Base-by-base conservation (phyloP, 148 eudicot genomes). In the Euryodendron excelsum region DNA sequence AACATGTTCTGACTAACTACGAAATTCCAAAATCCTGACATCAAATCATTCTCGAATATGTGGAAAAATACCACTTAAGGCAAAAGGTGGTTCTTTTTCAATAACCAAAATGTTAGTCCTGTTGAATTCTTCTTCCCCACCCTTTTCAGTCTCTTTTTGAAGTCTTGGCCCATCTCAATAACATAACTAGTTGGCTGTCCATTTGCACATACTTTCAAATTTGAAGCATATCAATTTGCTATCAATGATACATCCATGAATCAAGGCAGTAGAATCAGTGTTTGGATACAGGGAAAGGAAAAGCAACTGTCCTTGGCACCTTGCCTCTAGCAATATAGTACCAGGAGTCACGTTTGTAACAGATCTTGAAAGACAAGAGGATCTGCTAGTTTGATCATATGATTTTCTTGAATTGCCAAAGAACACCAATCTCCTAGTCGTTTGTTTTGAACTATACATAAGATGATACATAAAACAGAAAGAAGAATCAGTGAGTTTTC, bases 201-300 rank as follows among this genome's bases (percentile, higher is more conserved):
- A 50, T 10, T 50, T 72, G 75, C 36, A 52, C 37, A 7, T 2
- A 30, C 75, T 18, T 31, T 18, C 20, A 61, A 31, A 72, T 30
- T 33, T 31, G 21, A 48, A 52, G 39, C 60, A 47, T 37, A 28
- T 44, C 73, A 17, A 11, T 30, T 50, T 50, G 71, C 9, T n/a
- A 55, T 72, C 37, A 72, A 70, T 28, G 30, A 62, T 60, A 5
- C 66, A n/a, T n/a, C n/a, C n/a, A n/a, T n/a, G n/a, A n/a, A n/a
- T n/a, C n/a, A n/a, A n/a, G n/a, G n/a, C n/a, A n/a, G n/a, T n/a
- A n/a, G n/a, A n/a, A n/a, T n/a, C n/a, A n/a, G n/a, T n/a, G n/a
- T n/a, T n/a, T n/a, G n/a, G n/a, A n/a, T n/a, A n/a, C n/a, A n/a
- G n/a, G n/a, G n/a, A n/a, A n/a, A n/a, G n/a, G n/a, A n/a, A n/a